Percentiles rank a stretch among this genome's conserved stretches.
Conservation (phyloP, 2,329 filamentous ascomycete species). For the Emergomyces pasteurianus region DNA sequence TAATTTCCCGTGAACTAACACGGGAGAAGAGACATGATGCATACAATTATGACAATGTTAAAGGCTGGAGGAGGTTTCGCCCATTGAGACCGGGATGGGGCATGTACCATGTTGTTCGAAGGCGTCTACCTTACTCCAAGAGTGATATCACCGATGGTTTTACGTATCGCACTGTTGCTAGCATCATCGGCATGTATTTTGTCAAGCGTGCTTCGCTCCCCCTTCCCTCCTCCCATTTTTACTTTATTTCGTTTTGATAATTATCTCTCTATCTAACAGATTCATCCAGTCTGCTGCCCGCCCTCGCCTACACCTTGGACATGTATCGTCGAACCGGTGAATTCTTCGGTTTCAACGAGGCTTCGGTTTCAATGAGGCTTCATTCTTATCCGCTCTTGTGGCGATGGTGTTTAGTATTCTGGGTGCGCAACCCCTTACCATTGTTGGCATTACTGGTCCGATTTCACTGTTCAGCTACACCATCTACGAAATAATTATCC, state of each 20-base stretch:
- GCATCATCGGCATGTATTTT: slow-evolving; percentile 48
- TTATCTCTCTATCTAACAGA: background rate
- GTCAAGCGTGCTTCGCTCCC: slow-evolving; percentile 22
- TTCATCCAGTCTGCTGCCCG: slow-evolving; percentile 38
- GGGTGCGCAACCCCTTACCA: slow-evolving; percentile 43
- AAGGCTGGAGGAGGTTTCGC: slow-evolving; percentile 32
- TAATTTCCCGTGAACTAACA: slow-evolving; percentile 8
- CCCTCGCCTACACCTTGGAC: slow-evolving; percentile 47
- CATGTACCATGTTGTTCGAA: slow-evolving; percentile 43
- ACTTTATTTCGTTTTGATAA: no score
- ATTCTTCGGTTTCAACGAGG: slow-evolving; percentile 47
- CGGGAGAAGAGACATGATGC: slow-evolving; percentile 15
- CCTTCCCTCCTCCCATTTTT: no score
- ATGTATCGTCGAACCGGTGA: slow-evolving; percentile 44
- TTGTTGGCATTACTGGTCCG: slow-evolving; percentile 46
- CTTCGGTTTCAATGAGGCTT: slow-evolving; percentile 45
- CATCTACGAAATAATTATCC: slow-evolving; percentile 44
- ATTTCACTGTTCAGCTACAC: slow-evolving; percentile 48
- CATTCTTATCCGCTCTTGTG: slow-evolving; percentile 44
- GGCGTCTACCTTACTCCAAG: slow-evolving; percentile 44
- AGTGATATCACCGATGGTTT: slow-evolving; percentile 44
- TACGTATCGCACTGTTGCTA: slow-evolving; percentile 44
- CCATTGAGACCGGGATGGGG: slow-evolving; percentile 36
- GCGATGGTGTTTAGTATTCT: slow-evolving; percentile 44
- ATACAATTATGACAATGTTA: slow-evolving; percentile 25